Percentiles rank a stretch among this genome's conserved stretches.
Conservation (phyloP, 2,329 filamentous ascomycete genomes). For the Aspergillus calidoustus region DNA sequence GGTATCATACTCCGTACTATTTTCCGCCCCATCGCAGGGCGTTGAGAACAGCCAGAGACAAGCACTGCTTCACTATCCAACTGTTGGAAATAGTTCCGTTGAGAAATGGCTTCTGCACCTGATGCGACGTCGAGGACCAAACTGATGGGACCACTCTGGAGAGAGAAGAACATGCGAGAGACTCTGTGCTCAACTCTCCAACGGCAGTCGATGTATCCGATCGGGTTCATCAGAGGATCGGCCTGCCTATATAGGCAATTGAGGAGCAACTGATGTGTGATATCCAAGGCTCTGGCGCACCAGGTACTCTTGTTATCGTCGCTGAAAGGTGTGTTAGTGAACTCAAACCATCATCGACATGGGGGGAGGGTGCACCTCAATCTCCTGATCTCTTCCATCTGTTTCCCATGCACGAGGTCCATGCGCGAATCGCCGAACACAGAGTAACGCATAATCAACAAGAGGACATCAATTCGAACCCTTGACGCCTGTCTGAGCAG, state of each 20-base stretch:
- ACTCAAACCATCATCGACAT: not conserved
- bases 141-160: not conserved
- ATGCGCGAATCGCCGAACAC: conserved; percentile 15
- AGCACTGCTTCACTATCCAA: not conserved
- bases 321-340: not conserved
- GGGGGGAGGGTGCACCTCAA: not conserved
- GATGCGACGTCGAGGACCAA: not conserved
- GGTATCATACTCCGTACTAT: not conserved
- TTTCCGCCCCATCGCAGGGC: not conserved
- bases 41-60: not conserved
- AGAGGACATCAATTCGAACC: too few species aligned
- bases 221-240: not conserved
- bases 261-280: not conserved
- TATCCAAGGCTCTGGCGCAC: not conserved
- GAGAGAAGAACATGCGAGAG: not conserved
- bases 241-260: not conserved
- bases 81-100: too few species aligned
- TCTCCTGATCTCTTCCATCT: conserved; percentile 30
- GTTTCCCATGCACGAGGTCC: conserved; percentile 36
- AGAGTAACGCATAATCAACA: not conserved
- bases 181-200: not conserved
- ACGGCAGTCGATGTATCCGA: not conserved
- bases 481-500: not conserved
- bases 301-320: not conserved
- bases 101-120: too few species aligned